Evolutionary conservation across 2,329 filamentous ascomycete genomes (phyloP), one percentile per base, ranked within the genome.

Genomic region (Penicillium sp.): DNA sequence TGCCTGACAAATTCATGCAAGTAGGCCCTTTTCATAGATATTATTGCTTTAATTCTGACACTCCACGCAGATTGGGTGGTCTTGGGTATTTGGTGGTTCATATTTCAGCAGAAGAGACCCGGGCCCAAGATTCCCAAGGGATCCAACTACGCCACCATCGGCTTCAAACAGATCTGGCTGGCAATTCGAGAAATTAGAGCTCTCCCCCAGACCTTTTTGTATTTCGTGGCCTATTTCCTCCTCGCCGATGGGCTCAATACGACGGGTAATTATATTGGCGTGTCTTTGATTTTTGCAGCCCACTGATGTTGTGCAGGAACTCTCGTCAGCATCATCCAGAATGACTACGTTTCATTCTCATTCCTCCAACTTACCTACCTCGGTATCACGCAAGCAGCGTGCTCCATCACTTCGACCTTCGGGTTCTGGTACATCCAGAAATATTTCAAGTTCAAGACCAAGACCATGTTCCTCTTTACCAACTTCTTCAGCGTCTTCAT

Each of bases 231-330:
- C 14, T 76, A 73, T 44, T 76, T 76, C 40, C 57, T 76, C 28
- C 65, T 76, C 7, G 71, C 73, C 1, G 73, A 76, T 52, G 72
- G 72, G 0, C 60, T 75, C 0, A 74, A 74, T 44, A 76, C 72
- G 11, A 75, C 72, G 1, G 69, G 70, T 62, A 58, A 42, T 14
- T 30, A 13, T 13, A 10, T 5, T 30, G 58, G 9, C 27, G 10
- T 49, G 28, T 3, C 18, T 20, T 33, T 16, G 2, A 2, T 6
- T 2, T 6, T 6, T 24, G 2, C 20, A 16, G 6, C 38, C 11
- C 11, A n/a, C 51, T 54, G 16, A 43, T n/a, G 3, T 5, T 16
- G 0, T 47, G 1, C 27, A 70, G 67, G 64, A 44, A 69, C 66
- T 5, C 60, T 75, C 4, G 64, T 75, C 10, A 66, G 56, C 8